Base-by-base conservation (phyloP, 2,329 filamentous ascomycete genomes). In the Talaromyces sp. region DNA sequence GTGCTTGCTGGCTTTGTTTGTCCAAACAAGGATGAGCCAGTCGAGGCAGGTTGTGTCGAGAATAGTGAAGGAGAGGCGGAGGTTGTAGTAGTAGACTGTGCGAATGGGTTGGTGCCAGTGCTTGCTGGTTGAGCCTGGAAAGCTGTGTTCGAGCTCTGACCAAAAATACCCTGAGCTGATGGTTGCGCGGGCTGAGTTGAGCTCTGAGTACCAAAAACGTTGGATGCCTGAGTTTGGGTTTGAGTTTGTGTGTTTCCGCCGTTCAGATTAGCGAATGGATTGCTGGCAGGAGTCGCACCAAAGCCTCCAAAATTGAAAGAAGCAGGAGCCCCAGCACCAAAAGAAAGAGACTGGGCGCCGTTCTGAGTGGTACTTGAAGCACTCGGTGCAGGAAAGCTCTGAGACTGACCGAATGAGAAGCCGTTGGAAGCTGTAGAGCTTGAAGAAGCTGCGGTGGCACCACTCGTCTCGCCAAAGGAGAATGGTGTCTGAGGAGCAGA, bases 231-330 rank as follows among this genome's bases (percentile, higher is more conserved):
- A 31, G 48, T 68, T 41, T 65, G 64, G 3, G 37, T 48, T 43
- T 62, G 64, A 11, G 45, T 35, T 16, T 63, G 59, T 24, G 68
- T 57, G 37, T 41, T 64, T 37, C 64, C 64, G 11, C 71, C 71
- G 47, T 67, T 70, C 65, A 74, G 70, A 50, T 65, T 76, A 35
- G 71, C 70, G 62, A 79, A 79, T 16, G 77, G 77, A 65, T 79
- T 79, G 60, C 68, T 74, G 24, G 71, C 69, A 11, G 71, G 62
- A 24, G 72, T 72, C 61, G 77, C 77, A 61, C 70, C 74, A n/a
- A 62, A 60, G 0, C 60, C 60, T 9, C 56, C 57, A 52, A 66
- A 66, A 31, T 64, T 66, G 67, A 78, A 78, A 8, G 71, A 71
- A 10, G 75, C 70, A 14, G 71, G 67, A 56, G 66, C 67, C n/a